These are phyloP conservation scores for Hyphodiscus hymeniophilus DNA, from an alignment of 495 filamentous ascomycete genomes.

Conservation along the genomic window DNA sequence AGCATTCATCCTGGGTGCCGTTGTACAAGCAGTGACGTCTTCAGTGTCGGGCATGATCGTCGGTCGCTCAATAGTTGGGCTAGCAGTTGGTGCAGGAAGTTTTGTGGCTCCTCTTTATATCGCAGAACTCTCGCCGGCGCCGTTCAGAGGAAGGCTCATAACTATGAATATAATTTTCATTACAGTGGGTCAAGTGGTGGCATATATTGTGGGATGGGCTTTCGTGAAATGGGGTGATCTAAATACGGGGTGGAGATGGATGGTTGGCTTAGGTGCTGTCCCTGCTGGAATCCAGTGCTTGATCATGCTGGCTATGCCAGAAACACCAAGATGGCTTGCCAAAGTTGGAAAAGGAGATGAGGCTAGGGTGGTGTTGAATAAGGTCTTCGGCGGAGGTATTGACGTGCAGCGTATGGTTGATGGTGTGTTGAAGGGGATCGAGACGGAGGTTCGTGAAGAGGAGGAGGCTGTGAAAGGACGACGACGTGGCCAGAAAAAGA, in stretches of 20 bases:
- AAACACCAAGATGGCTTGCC: slow-evolving; percentile 82
- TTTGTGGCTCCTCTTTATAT: slow-evolving; percentile 82
- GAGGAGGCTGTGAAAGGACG: slow-evolving; percentile 36
- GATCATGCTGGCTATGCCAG: slow-evolving; percentile 62
- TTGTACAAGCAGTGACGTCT: slow-evolving; percentile 56
- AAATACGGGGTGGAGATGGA: slow-evolving; percentile 70
- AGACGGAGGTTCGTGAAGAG: slow-evolving; percentile 61
- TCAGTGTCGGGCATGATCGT: slow-evolving; percentile 64
- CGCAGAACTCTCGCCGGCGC: slow-evolving; percentile 71
- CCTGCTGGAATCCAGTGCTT: slow-evolving; percentile 65
- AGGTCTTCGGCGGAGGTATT: slow-evolving; percentile 50
- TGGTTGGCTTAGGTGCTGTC: slow-evolving; percentile 76
- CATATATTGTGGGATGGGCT: slow-evolving; percentile 69
- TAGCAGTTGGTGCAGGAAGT: slow-evolving; percentile 75
- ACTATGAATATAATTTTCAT: slow-evolving; percentile 74
- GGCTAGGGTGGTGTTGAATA: slow-evolving; percentile 54
- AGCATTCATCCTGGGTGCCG: slow-evolving; percentile 68
- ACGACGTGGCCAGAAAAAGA: slow-evolving; percentile 19
- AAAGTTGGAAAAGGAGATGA: slow-evolving; percentile 50
- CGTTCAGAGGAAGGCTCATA: slow-evolving; percentile 66
- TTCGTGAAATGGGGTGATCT: slow-evolving; percentile 43
- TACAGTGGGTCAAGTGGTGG: slow-evolving; percentile 77
- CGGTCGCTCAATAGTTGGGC: slow-evolving; percentile 73
- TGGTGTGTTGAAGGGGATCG: slow-evolving; percentile 53
- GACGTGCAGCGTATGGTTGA: slow-evolving; percentile 40